Evolutionary conservation across 495 filamentous ascomycete species (phyloP).

Genomic region (Patellaria atrata): DNA sequence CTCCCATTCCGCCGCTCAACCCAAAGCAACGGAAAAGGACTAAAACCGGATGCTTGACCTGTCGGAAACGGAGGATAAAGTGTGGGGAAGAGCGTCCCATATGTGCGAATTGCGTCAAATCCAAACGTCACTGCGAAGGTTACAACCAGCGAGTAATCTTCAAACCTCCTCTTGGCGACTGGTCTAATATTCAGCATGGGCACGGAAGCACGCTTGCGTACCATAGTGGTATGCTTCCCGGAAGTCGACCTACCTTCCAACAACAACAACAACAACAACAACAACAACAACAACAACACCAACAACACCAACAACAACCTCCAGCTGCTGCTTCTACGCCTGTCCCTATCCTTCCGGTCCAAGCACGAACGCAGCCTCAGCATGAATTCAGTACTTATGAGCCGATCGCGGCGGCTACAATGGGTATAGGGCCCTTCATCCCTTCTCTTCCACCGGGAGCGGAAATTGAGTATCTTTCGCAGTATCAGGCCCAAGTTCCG

Average conservation of each 20-base stretch:
- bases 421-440: no score
- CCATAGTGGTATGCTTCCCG: conserved; percentile 20
- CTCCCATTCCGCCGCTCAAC: conserved; percentile 8
- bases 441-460: no score
- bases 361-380: conserved; percentile 9
- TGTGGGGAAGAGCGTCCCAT: conserved; percentile 90
- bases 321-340: no score
- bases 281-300: conserved; percentile 3
- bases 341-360: conserved; percentile 12
- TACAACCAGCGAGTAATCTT: conserved; percentile 89
- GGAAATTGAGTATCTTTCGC: no score
- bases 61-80: conserved; percentile 89
- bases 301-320: conserved; percentile 3
- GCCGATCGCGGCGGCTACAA: no score
- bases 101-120: conserved; percentile 88
- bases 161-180: conserved; percentile 62
- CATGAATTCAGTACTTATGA: no score
- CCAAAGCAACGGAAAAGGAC: conserved; percentile 56
- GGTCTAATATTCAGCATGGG: no score
- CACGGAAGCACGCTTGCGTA: conserved; percentile 16
- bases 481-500: no score
- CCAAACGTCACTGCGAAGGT: conserved; percentile 84
- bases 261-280: background rate
- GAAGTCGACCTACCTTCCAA: conserved; percentile 6
- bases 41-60: conserved; percentile 94